phyloP scores from a whole-genome alignment of 257 asterid species.

The Petunia axillaris region DNA sequence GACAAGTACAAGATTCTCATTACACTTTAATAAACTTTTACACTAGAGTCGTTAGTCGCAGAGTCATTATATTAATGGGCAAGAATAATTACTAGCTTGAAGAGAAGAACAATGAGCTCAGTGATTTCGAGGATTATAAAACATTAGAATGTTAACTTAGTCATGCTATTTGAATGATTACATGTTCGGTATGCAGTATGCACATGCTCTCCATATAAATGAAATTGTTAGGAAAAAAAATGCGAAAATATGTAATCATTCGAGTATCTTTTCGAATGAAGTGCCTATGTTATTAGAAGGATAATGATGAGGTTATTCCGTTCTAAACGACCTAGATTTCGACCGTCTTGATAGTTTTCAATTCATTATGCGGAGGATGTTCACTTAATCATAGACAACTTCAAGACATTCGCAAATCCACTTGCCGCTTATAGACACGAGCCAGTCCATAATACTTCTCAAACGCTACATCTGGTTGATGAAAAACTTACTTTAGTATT shows the following conservation, averaged over 20 bases:
- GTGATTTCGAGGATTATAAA: not conserved
- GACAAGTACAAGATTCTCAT: slow-evolving; percentile 23
- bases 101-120: not conserved
- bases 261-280: slow-evolving; percentile 30
- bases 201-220: slow-evolving; percentile 55
- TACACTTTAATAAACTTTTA: not conserved
- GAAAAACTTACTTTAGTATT: no score
- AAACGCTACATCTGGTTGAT: not conserved
- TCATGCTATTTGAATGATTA: slow-evolving; percentile 66
- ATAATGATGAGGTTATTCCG: slow-evolving; percentile 51
- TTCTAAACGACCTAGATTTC: slow-evolving; percentile 37
- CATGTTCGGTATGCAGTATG: slow-evolving; percentile 65
- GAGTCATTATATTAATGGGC: not conserved
- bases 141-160: slow-evolving; percentile 24
- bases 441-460: not conserved
- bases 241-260: slow-evolving; percentile 20
- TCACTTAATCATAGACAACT: slow-evolving; percentile 13
- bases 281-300: slow-evolving; percentile 38
- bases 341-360: slow-evolving; percentile 22
- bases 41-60: not conserved
- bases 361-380: slow-evolving; percentile 10
- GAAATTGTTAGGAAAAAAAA: not conserved
- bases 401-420: slow-evolving; percentile 5
- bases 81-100: slow-evolving; percentile 9
- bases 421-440: not conserved